Evolutionary conservation across 495 filamentous ascomycete genomes (phyloP), one percentile per base, ranked within the genome.

Genomic region (Daldinia caldariorum): DNA sequence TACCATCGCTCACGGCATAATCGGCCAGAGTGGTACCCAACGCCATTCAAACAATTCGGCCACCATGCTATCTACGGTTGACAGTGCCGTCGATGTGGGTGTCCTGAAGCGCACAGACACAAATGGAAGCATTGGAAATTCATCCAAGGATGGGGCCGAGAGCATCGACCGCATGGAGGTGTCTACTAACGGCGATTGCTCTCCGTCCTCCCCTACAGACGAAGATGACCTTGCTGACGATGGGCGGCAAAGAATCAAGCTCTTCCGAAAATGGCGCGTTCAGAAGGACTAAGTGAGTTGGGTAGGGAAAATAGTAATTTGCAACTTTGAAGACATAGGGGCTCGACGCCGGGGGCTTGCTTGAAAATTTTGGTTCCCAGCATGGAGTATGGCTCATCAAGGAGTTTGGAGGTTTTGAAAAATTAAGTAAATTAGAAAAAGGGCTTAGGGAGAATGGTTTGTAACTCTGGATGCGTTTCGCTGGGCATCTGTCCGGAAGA

Each of bases 221-320:
- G 47, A 63, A 8, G 65, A 72, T 18, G 60, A 63, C 16, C 13
- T 63, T 35, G 22, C 59, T 54, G 56, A 62, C 51, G 68, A 74
- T 32, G 59, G 64, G 14, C 71, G 63, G 50, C 72, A 71, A 51
- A 62, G 60, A 47, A 35, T 59, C 39, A 71, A 57, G 10, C 47
- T 73, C 16, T 73, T 77, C 38, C 65, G 70, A 26, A 73, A 66
- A 62, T 73, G 70, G 70, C 70, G 51, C 7, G 56, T 41, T 56
- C 47, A 66, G 60, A 70, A 73, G 55, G 66, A 69, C 43, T 73
- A 34, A 69, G 43, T 29, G 32, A 47, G 18, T 50, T 37, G 22
- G 53, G 26, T 32, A 29, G 8, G n/a, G 32, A 37, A 35, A 20
- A 31, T 20, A 12, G 9, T 37, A 37, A 56, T 37, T 56, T 34